Evolutionary conservation across 2,329 filamentous ascomycete genomes (phyloP).

Genomic region (Tolypocladium cylindrosporum): DNA sequence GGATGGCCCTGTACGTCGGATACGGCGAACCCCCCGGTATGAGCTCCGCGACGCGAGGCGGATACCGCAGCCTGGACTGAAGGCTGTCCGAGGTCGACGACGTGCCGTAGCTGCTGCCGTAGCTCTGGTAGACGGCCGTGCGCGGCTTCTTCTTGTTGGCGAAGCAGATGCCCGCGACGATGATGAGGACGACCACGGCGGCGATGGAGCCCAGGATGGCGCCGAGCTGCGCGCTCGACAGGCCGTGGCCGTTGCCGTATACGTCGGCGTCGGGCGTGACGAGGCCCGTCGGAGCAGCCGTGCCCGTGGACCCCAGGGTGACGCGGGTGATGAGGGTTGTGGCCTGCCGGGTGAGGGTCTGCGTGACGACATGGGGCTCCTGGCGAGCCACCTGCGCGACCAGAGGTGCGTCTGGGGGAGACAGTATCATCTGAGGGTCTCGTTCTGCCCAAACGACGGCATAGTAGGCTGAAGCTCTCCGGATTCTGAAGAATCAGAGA

Average conservation of each 20-base stretch:
- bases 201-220: conserved; percentile 30
- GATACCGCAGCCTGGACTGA: background rate
- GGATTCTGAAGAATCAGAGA: background rate
- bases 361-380: conserved; percentile 1
- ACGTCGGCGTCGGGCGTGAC: background rate
- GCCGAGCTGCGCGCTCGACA: conserved; percentile 27
- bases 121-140: background rate
- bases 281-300: background rate
- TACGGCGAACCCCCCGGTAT: conserved; percentile 22
- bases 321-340: conserved; percentile 1
- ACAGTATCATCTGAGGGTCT: background rate
- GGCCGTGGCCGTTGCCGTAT: conserved; percentile 6
- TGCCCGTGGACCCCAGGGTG: background rate
- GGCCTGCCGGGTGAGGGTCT: background rate
- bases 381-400: background rate
- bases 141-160: background rate
- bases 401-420: background rate
- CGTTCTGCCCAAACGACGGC: background rate
- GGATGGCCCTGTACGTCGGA: conserved; percentile 22
- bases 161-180: conserved; percentile 22
- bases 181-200: conserved; percentile 22
- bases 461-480: background rate
- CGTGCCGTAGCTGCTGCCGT: background rate
- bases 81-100: background rate
- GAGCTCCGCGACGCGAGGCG: conserved; percentile 13